A percentile compares a stretch with the other conserved stretches of the same genome.
Conservation (phyloP, 2,329 filamentous ascomycete genomes). For the Sodiomyces alkalinus region DNA sequence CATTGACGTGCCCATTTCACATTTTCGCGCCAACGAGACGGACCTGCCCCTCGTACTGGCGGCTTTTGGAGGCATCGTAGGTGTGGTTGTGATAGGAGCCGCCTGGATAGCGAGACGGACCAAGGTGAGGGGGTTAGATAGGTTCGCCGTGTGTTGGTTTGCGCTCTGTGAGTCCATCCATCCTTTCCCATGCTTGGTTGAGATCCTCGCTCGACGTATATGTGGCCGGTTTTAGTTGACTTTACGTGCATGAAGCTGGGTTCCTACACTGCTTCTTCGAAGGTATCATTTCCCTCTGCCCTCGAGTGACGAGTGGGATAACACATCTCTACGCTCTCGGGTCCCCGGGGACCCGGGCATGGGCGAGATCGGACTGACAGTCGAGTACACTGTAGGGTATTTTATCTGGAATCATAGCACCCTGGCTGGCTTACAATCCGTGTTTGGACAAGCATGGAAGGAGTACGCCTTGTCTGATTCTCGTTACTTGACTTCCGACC, state of each 20-base stretch:
- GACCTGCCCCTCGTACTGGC: slow-evolving; percentile 22
- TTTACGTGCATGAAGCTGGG: slow-evolving; percentile 40
- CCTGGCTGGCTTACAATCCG: slow-evolving; percentile 51
- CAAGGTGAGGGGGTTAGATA: slow-evolving; percentile 20
- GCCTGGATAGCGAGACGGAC: no score
- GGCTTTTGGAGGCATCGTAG: slow-evolving; percentile 20
- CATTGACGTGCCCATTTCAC: slow-evolving; percentile 22
- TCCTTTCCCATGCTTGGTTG: neutral
- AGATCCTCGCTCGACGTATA: neutral
- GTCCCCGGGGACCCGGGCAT: no score
- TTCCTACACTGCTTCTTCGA: slow-evolving; percentile 72
- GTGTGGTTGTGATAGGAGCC: no score
- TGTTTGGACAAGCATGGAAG: slow-evolving; percentile 83
- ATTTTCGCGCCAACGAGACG: slow-evolving; percentile 28
- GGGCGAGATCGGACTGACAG: no score
- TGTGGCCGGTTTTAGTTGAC: slow-evolving; percentile 5
- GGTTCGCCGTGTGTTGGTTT: slow-evolving; percentile 36
- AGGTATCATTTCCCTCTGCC: slow-evolving; percentile 38
- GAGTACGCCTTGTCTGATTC: slow-evolving; percentile 83
- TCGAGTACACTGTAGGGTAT: slow-evolving; percentile 53
- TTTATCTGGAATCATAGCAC: slow-evolving; percentile 55
- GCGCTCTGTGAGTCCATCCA: slow-evolving; percentile 28
- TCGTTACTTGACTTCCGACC: slow-evolving; percentile 66
- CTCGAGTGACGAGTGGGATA: neutral
- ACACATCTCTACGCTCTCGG: neutral